Base-by-base conservation (phyloP, 352 stramenopile genomes). In the Pythium plurisporium region DNA sequence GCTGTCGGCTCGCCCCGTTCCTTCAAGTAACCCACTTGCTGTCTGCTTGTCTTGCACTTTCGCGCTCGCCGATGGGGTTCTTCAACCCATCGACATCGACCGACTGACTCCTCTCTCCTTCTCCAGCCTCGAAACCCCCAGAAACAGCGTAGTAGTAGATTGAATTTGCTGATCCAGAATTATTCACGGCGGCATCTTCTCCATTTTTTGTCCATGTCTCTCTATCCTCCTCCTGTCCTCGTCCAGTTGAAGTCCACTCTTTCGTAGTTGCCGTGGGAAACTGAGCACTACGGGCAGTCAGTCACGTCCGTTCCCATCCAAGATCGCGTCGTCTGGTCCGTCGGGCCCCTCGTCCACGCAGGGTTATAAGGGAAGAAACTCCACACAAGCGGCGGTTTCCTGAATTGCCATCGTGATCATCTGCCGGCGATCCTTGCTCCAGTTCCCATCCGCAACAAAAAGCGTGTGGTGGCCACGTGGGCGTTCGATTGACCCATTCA, bases 81-180 rank as follows among this genome's bases (percentile, higher is more conserved):
- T 51, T 42, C 34, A 55, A 52, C 54, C 34, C 33, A 62, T 62
- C 54, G 33, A 55, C 22, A 27, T 45, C 52, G 40, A 51, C 52
- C 30, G 38, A 54, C 25, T 48, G 19, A 43, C 38, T 12, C 12
- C 41, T 47, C 52, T 51, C 44, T 55, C 44, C 54, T 36, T 54
- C 36, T 40, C 43, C 52, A 58, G 45, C 41, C 38, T 47, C 25
- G 33, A 51, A 66, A 66, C 42, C 51, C 20, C 58, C 59, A 66
- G 43, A 66, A 66, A 66, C 47, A 66, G 44, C 59, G 50, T 66
- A 66, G 59, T 58, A 66, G 59, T 66, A 66, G 59, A 56, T 52
- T 66, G 58, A 60, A 66, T 22, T 60, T 57, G 59, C 59, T 66
- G 51, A 66, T 34, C 48, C 47, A 46, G 42, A 57, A 48, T 58